These are phyloP conservation scores for Fusarium sublunatum DNA, from an alignment of 2,329 filamentous ascomycete genomes.

Conservation along the genomic window DNA sequence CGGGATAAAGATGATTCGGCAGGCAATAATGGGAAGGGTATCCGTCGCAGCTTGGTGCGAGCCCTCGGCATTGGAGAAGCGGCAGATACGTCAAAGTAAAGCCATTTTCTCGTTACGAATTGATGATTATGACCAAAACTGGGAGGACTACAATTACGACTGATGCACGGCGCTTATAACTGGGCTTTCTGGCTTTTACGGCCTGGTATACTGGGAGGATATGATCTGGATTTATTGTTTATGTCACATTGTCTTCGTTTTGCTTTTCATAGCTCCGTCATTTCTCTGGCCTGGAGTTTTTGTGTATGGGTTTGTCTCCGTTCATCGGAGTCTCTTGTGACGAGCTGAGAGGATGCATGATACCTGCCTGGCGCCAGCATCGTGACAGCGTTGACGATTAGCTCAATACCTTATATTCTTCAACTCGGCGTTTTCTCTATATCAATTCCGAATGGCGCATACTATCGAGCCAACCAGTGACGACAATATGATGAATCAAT, in stretches of 20 bases:
- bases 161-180: slow-evolving; percentile 34
- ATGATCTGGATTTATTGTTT: slow-evolving; percentile 12
- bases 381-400: slow-evolving; percentile 14
- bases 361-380: slow-evolving; percentile 28
- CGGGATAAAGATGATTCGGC: slow-evolving; percentile 53
- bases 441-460: neutral
- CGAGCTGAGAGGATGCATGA: slow-evolving; percentile 28
- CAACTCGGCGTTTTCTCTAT: neutral
- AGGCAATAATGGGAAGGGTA: slow-evolving; percentile 51
- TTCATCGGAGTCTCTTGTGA: slow-evolving; percentile 9
- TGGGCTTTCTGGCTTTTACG: slow-evolving; percentile 16
- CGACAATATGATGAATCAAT: neutral
- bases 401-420: slow-evolving; percentile 3
- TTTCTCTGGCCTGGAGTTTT: slow-evolving; percentile 27
- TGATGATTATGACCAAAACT: slow-evolving; percentile 37
- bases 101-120: slow-evolving; percentile 17
- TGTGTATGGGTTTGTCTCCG: slow-evolving; percentile 13
- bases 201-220: slow-evolving; percentile 15
- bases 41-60: slow-evolving; percentile 60
- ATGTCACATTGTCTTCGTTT: slow-evolving; percentile 10
- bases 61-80: slow-evolving; percentile 56
- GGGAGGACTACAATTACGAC: slow-evolving; percentile 22
- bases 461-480: neutral
- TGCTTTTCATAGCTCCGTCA: neutral
- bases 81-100: slow-evolving; percentile 32